A percentile compares a stretch with the other conserved stretches of the same genome.
Conservation (phyloP, 2,329 filamentous ascomycete species). For the Elsinoe australis region DNA sequence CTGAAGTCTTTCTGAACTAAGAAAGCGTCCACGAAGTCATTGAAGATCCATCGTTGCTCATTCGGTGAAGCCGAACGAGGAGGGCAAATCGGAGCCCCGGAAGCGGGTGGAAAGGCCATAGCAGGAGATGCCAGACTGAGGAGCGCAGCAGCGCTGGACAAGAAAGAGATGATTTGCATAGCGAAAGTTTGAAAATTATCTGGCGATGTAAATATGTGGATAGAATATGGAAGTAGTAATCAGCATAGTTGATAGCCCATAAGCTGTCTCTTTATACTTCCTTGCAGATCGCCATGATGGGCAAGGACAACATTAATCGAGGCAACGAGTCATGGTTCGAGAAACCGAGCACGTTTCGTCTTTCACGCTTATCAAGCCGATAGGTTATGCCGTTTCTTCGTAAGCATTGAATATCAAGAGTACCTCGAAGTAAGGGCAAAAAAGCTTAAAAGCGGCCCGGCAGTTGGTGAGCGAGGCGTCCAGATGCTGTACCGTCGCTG, state of each 20-base stretch:
- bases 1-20: constrained; percentile 1
- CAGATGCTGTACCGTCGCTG: constrained; percentile 3
- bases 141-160: not conserved
- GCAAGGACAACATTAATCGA: too few relatives aligned
- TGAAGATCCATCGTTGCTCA: constrained; percentile 5
- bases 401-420: not conserved
- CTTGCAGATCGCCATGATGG: too few relatives aligned
- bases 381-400: not conserved
- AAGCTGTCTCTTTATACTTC: too few relatives aligned
- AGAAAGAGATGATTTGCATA: not conserved
- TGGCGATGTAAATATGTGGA: not conserved
- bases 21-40: constrained; percentile 8
- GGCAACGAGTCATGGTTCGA: too few relatives aligned
- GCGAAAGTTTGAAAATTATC: not conserved
- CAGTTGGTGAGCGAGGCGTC: constrained; percentile 3
- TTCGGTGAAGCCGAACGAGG: not conserved
- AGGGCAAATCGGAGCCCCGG: not conserved
- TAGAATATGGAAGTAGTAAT: not conserved
- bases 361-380: not conserved
- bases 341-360: too few relatives aligned
- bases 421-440: constrained; percentile 4
- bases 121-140: not conserved
- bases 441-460: not conserved
- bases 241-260: too few relatives aligned
- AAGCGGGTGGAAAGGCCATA: not conserved